Base-by-base conservation (phyloP, 2,329 filamentous ascomycete species). In the Cladosporium sp. region DNA sequence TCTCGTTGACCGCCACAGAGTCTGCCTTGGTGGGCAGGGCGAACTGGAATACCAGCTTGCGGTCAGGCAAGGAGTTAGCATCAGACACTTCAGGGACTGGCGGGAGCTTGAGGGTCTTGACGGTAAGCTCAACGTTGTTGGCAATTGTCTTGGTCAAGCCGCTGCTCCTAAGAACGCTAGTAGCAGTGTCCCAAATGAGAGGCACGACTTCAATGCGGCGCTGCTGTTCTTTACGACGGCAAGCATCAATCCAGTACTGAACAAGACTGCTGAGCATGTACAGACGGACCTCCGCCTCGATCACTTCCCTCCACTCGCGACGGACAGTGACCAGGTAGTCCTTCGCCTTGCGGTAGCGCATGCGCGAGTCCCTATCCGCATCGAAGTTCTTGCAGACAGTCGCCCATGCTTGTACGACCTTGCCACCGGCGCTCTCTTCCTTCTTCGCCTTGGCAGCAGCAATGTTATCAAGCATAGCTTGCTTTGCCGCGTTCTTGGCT, bases 211-310 rank as follows among this genome's bases (percentile, higher is more conserved):
- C 67, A 42, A 69, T 65, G 7, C 65, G 61, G n/a, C 66, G 59
- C 7, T 57, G 52, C 46, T 64, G 60, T 45, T 65, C 59, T 18
- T 50, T 65, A 48, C 54, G 65, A 61, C 62, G 55, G 49, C 69
- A 71, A 20, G 67, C 66, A 13, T 64, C 57, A 15, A 72, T 68
- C 75, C 76, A 79, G 66, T 76, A 73, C 22, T 66, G 63, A 8
- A 78, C 55, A 3, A 79, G 62, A 32, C 71, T 68, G 51, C 73
- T 74, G 33, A 79, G 61, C 55, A 76, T 71, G 57, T 75, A 79
- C 1, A 76, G 64, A 42, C 72, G 66, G 7, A 77, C 65, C 53
- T 78, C 74, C 0, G 70, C 66, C 42, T 71, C 69, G 29, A 78
- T 53, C 4, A 67, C 62, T 22, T 67, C 64, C 16, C 62, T 62